Evolutionary conservation across 108 stramenopile genomes (phyloP), one percentile per base, ranked within the genome.

Genomic region (Cyclostephanos invisitatus): DNA sequence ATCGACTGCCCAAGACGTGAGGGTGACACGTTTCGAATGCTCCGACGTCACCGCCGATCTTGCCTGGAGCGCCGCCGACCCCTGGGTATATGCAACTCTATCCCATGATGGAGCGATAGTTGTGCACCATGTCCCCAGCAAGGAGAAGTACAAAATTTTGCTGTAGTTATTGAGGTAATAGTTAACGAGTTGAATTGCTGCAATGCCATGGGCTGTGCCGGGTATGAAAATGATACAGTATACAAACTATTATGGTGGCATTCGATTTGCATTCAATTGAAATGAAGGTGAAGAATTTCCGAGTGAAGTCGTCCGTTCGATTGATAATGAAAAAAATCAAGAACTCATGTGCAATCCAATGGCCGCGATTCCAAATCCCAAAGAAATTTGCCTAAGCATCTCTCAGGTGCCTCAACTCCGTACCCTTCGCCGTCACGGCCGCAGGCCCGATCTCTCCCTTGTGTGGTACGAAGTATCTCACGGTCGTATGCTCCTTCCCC

Each of bases 101-200:
- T 94, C 89, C 12, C 96, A 83, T 74, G 98, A 98, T 84, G 98
- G 98, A 8, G 86, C 86, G 17, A 86, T 97, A 21, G 84, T 88
- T 7, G 72, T 97, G 32, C 87, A 97, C 76, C 96, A 98, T 71
- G 98, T 99, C 5, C 97, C 98, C 7, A 94, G 95, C 62, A 90
- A 97, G 55, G 99, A 99, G 81, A 99, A 99, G 78, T 99, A 99
- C 85, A 99, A 98, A 70, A 99, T 99, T 83, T 82, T 99, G 36
- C 74, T 99, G 12, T 99, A 91, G 58, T 25, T 44, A n/a, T 57
- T 25, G 29, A 62, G 62, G 22, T n/a, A 65, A 40, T 21, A 57
- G n/a, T n/a, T 20, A n/a, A 57, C 56, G 17, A 15, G 17, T 46
- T 46, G 3, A 14, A 46, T 11, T 7, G 11, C 17, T 14, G 44